Percentiles rank a stretch among this genome's conserved stretches.
These are phyloP conservation scores for Daldinia sp. DNA, from an alignment of 2,329 filamentous ascomycete species.

Conservation along the genomic window DNA sequence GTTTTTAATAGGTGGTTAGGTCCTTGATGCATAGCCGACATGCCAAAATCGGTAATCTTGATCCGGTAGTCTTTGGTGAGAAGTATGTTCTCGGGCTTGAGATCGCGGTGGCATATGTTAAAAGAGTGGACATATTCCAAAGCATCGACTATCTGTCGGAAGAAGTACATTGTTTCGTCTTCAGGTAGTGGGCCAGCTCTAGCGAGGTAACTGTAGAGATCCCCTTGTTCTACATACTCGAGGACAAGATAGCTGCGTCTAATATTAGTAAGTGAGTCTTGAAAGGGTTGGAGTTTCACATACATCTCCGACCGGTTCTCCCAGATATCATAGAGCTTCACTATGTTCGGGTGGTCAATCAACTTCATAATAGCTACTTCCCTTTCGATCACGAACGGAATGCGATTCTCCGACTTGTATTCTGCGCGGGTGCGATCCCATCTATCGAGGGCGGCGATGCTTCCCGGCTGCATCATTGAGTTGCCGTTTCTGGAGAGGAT, in stretches of 20 bases:
- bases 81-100: conserved; percentile 97
- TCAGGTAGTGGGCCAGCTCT: conserved; percentile 79
- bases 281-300: conserved; percentile 52
- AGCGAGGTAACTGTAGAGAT: conserved; percentile 89
- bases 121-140: conserved; percentile 93
- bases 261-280: conserved; percentile 39
- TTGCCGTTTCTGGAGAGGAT: conserved; percentile 89
- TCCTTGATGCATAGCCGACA: conserved; percentile 91
- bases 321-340: conserved; percentile 96
- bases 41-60: conserved; percentile 97
- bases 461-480: conserved; percentile 84
- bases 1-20: conserved; percentile 83
- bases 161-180: conserved; percentile 83
- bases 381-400: conserved; percentile 90
- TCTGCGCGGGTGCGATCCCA: conserved; percentile 71
- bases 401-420: conserved; percentile 72
- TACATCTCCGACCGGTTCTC: conserved; percentile 96
- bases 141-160: conserved; percentile 92
- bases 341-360: conserved; percentile 93
- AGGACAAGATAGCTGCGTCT: conserved; percentile 86
- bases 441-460: conserved; percentile 83
- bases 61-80: conserved; percentile 80
- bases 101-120: conserved; percentile 94
- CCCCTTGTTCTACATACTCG: conserved; percentile 84
- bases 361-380: conserved; percentile 98